Percentiles rank a stretch among this genome's conserved stretches.
These are phyloP conservation scores for Metschnikowia cubensis DNA, from an alignment of 805 yeast genomes.

Conservation along the genomic window DNA sequence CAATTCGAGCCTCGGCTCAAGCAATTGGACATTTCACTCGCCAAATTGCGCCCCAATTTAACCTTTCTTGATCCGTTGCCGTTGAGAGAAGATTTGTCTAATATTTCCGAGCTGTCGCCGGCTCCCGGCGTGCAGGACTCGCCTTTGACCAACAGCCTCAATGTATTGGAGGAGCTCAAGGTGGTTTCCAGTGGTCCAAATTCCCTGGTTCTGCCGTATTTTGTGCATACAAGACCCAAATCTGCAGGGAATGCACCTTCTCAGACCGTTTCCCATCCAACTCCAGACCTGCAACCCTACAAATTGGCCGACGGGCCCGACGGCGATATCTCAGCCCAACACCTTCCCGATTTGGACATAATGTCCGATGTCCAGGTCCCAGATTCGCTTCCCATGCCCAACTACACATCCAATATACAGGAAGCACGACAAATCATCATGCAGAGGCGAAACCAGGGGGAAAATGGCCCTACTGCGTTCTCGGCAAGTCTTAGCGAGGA, in stretches of 20 bases:
- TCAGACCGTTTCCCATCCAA: not conserved
- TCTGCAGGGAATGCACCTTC: not conserved
- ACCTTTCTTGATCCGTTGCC: slow-evolving; percentile 16
- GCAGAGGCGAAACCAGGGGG: not conserved
- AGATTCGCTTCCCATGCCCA: not conserved
- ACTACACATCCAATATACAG: not conserved
- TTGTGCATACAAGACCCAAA: not conserved
- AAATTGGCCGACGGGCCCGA: too few species aligned
- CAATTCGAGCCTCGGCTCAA: slow-evolving; percentile 25
- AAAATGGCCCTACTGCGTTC: not conserved
- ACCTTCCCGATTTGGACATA: not conserved
- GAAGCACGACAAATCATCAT: slow-evolving; percentile 1
- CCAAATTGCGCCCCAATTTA: slow-evolving; percentile 10
- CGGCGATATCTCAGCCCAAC: not conserved
- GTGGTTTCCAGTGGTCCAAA: not conserved
- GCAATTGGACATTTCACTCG: slow-evolving; percentile 16
- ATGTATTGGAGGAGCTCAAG: not conserved
- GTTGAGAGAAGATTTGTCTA: slow-evolving; percentile 7
- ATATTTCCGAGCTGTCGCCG: slow-evolving; percentile 8
- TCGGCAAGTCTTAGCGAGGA: not conserved
- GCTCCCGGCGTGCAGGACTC: not conserved
- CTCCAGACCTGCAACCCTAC: too few species aligned
- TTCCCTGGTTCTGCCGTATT: not conserved
- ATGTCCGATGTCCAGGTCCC: not conserved
- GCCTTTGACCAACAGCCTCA: not conserved